Evolutionary conservation across 805 yeast species (phyloP).

Genomic region (Sugiyamaella valdiviana): DNA sequence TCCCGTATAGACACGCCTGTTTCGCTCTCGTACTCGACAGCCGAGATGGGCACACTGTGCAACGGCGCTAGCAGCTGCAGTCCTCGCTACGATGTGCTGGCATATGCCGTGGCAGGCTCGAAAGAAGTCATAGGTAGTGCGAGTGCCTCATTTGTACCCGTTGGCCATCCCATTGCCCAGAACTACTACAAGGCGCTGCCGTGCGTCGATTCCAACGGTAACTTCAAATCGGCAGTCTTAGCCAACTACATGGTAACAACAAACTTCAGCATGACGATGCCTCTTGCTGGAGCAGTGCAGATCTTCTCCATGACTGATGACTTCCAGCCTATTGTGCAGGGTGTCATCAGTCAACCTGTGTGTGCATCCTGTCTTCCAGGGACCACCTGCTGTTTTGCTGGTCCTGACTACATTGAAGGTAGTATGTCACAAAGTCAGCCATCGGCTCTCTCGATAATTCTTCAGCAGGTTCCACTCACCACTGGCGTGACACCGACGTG

Average conservation of each 20-base stretch:
- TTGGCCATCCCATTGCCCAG: not conserved
- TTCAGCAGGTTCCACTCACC: too few relatives aligned
- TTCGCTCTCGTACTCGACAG: not conserved
- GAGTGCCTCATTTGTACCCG: not conserved
- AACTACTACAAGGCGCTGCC: not conserved
- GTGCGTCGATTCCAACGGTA: not conserved
- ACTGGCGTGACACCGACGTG: too few relatives aligned
- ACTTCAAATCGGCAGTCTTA: not conserved
- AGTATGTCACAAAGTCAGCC: too few relatives aligned
- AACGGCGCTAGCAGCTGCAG: not conserved
- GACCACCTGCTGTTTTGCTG: not conserved
- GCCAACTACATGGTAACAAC: not conserved
- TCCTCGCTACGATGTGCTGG: not conserved
- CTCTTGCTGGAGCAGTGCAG: not conserved
- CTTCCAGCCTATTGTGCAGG: not conserved
- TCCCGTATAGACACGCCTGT: not conserved
- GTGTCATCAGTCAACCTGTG: not conserved
- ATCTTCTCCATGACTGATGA: not conserved
- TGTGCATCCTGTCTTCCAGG: not conserved
- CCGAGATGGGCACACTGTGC: not conserved
- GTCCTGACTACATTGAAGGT: not conserved
- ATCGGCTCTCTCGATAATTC: too few relatives aligned
- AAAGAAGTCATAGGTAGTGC: not conserved
- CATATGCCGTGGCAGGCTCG: not conserved
- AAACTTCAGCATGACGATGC: not conserved